A percentile compares a stretch with the other conserved stretches of the same genome.
These are phyloP conservation scores for Wickerhamiella azyma DNA, from an alignment of 805 yeast species.

Conservation along the genomic window DNA sequence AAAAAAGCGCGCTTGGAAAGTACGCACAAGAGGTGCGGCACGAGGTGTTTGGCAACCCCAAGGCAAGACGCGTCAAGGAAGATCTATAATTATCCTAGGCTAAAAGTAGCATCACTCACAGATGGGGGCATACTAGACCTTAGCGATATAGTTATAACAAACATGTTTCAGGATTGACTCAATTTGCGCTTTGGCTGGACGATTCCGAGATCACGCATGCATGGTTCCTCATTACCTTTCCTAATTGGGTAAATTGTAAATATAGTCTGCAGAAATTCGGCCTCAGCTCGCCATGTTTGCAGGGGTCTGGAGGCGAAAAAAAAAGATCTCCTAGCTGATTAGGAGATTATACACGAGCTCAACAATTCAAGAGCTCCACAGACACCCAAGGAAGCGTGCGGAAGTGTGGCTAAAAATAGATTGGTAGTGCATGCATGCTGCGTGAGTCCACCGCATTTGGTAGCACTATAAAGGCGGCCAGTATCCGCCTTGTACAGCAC, in stretches of 20 bases:
- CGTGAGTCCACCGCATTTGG: conserved; percentile 15
- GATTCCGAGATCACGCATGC: background rate
- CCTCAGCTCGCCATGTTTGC: too few species aligned
- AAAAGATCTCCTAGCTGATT: too few species aligned
- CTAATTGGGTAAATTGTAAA: conserved; percentile 7
- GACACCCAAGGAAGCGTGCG: background rate
- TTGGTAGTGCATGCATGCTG: conserved; percentile 29
- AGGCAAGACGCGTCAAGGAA: conserved; percentile 10
- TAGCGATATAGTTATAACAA: too few species aligned
- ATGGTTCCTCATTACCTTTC: background rate
- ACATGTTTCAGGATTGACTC: too few species aligned
- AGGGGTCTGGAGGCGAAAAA: background rate
- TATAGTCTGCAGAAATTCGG: background rate
- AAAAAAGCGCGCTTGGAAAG: background rate
- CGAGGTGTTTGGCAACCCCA: conserved; percentile 12
- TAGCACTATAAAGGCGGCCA: background rate
- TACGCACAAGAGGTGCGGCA: conserved; percentile 9
- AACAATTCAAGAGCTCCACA: background rate
- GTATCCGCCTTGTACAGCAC: background rate
- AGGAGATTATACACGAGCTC: too few species aligned
- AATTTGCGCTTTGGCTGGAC: too few species aligned
- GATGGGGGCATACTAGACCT: too few species aligned
- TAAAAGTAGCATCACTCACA: too few species aligned
- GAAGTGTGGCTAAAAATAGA: background rate
- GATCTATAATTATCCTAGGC: background rate